Base-by-base conservation (phyloP, 2,329 filamentous ascomycete genomes). In the Penicillium decumbens region DNA sequence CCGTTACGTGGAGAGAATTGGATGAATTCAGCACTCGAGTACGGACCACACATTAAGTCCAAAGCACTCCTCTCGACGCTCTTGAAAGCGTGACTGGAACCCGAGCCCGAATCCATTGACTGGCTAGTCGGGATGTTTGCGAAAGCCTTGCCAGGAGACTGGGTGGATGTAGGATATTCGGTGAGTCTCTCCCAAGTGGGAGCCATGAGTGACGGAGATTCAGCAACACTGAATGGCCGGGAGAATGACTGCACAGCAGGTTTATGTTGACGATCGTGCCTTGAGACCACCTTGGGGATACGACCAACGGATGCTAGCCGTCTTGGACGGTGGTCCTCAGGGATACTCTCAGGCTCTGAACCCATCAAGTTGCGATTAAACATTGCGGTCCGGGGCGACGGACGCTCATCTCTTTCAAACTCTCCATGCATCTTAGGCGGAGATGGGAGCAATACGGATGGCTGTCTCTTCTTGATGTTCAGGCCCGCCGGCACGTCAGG, bases 191-290 rank as follows among this genome's bases (percentile, higher is more conserved):
- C 50, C 41, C 63, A 44, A 45, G 64, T 53, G 6, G 63, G 65
- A 6, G 62, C 66, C 8, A 65, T 55, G 32, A 72, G 43, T 5
- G 75, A 73, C 41, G 77, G 74, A 3, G 71, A 69, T 13, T 75
- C 71, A 3, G 64, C 72, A 15, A 61, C 58, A 58, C 82, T 77
- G 65, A 95, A 95, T 0, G 91, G 89, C 7, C 89, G 78, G 3
- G 91, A 95, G 66, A 95, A 95, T 28, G 89, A 95, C 64, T 83
- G 85, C 1, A 87, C 81, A 0, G 88, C 85, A 1, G 82, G 80
- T 41, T 81, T 81, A 54, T 86, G 80, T 30, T 83, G 76, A 45
- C 84, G 80, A 41, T 79, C 78, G 41, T 76, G 73, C 43, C 80
- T 83, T 40, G 82, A 88, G 27, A 92, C 77, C 3, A 95, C 89